Conservation (phyloP, 257 asterid genomes). For the Przewalskia tangutica region DNA sequence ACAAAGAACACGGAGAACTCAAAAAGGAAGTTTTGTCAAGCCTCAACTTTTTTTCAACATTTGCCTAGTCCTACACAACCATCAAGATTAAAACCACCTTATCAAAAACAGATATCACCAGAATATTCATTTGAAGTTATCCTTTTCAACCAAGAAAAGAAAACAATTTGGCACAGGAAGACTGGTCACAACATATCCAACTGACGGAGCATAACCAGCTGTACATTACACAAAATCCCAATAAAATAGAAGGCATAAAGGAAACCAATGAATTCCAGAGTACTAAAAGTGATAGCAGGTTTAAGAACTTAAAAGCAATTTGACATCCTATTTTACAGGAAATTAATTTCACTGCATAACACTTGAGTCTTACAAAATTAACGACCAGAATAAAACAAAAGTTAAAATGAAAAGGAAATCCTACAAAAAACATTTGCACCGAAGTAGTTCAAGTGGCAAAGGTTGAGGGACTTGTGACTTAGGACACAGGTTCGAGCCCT, state of each 20-base stretch:
- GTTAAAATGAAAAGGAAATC: background rate
- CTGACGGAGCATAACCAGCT: background rate
- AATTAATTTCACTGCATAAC: background rate
- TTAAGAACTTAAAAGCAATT: background rate
- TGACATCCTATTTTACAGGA: background rate
- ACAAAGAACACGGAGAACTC: background rate
- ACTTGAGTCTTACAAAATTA: background rate
- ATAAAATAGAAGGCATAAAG: background rate
- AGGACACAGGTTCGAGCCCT: background rate
- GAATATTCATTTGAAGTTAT: background rate
- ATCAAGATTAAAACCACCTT: background rate
- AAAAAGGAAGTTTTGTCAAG: background rate
- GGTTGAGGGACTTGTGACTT: background rate
- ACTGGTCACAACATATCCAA: background rate
- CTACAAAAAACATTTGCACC: background rate
- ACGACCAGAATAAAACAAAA: background rate
- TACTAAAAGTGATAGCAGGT: background rate
- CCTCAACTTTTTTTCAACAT: background rate
- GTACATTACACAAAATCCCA: background rate
- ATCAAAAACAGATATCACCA: background rate
- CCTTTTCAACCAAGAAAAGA: background rate
- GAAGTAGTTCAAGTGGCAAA: background rate
- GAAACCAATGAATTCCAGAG: background rate
- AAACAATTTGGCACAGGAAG: background rate
- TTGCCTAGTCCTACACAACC: background rate